These are phyloP conservation scores for Hypoxylon sp. DNA, from an alignment of 2,329 filamentous ascomycete genomes.

Conservation along the genomic window DNA sequence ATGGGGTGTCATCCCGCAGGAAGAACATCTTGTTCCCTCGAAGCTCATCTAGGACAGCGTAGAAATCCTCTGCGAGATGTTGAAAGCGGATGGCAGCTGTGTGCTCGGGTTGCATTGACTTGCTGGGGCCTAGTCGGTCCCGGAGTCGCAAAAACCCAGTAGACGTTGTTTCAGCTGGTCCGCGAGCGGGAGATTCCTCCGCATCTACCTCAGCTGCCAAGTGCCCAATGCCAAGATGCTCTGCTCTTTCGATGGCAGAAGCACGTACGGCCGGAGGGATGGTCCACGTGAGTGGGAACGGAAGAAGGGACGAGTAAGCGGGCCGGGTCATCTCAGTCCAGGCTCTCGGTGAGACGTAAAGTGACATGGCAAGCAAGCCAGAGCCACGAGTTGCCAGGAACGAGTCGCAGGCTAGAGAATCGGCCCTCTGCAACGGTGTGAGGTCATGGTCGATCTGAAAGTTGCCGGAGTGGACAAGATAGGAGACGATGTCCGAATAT, in stretches of 20 bases:
- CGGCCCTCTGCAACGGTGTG: slow-evolving; percentile 53
- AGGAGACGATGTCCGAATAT: slow-evolving; percentile 67
- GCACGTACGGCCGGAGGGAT: slow-evolving; percentile 77
- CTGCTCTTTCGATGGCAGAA: slow-evolving; percentile 74
- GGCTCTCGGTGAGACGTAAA: slow-evolving; percentile 91
- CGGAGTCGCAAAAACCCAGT: slow-evolving; percentile 49
- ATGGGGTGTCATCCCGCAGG: slow-evolving; percentile 55
- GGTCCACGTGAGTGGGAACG: slow-evolving; percentile 89
- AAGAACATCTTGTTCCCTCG: slow-evolving; percentile 65
- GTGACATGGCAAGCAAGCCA: slow-evolving; percentile 81
- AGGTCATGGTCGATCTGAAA: slow-evolving; percentile 53
- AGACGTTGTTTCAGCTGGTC: slow-evolving; percentile 45
- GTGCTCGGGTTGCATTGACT: slow-evolving; percentile 70
- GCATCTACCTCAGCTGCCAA: slow-evolving; percentile 67
- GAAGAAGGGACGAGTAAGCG: slow-evolving; percentile 79
- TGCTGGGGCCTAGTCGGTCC: slow-evolving; percentile 46
- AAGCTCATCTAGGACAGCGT: slow-evolving; percentile 74
- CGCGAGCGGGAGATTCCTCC: slow-evolving; percentile 44
- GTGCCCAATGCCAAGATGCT: slow-evolving; percentile 72
- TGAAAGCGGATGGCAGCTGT: slow-evolving; percentile 79
- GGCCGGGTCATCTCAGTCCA: slow-evolving; percentile 81
- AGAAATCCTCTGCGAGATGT: slow-evolving; percentile 73
- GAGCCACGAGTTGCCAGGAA: slow-evolving; percentile 80
- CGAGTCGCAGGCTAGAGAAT: slow-evolving; percentile 64
- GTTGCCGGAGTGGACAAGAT: slow-evolving; percentile 54